Evolutionary conservation across 192 early-diverging fungal genomes (phyloP).

Genomic region (Gigaspora rosea): DNA sequence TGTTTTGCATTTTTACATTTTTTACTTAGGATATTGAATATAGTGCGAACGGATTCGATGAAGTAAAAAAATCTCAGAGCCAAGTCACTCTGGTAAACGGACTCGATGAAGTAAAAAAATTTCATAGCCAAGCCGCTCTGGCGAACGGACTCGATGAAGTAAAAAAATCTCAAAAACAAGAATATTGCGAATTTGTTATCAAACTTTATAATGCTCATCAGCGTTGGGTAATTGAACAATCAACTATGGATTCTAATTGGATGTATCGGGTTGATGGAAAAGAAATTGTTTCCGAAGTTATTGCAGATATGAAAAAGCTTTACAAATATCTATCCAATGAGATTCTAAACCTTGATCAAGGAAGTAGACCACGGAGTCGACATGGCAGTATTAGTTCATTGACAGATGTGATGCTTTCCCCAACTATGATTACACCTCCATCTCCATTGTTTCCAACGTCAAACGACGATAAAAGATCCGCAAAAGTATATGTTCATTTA

Average conservation of each 20-base stretch:
- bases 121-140: slow-evolving; percentile 45
- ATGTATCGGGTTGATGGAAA: slow-evolving; percentile 46
- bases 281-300: slow-evolving; percentile 53
- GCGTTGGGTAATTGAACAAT: neutral
- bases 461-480: slow-evolving; percentile 18
- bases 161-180: slow-evolving; percentile 48
- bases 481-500: too few species aligned
- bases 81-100: slow-evolving; percentile 57
- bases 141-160: slow-evolving; percentile 53
- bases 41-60: slow-evolving; percentile 45
- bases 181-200: slow-evolving; percentile 60
- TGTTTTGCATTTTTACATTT: neutral
- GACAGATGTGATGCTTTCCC: slow-evolving; percentile 15
- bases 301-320: slow-evolving; percentile 38
- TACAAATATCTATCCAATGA: slow-evolving; percentile 19
- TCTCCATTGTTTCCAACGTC: slow-evolving; percentile 6
- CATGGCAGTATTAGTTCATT: slow-evolving; percentile 26
- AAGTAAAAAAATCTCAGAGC: too few species aligned
- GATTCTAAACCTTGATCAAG: neutral
- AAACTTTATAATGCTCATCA: slow-evolving; percentile 42
- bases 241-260: neutral
- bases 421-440: slow-evolving; percentile 11
- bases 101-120: slow-evolving; percentile 10
- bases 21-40: neutral
- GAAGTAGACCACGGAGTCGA: neutral